A percentile compares a stretch with the other conserved stretches of the same genome.
These are phyloP conservation scores for Fusarium piperis DNA, from an alignment of 2,329 filamentous ascomycete genomes.

Conservation along the genomic window DNA sequence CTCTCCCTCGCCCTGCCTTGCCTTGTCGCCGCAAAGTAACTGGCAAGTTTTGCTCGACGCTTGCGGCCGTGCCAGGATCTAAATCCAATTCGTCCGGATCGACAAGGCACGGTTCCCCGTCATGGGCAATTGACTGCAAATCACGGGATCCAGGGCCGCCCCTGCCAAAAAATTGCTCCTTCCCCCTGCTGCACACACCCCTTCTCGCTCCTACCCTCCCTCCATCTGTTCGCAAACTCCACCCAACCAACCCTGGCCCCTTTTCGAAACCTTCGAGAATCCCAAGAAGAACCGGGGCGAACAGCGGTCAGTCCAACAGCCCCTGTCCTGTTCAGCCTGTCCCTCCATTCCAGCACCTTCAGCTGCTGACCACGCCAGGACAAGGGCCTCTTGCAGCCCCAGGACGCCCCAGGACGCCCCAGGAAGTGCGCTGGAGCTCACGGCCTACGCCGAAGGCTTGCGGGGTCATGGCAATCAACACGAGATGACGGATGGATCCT, in stretches of 20 bases:
- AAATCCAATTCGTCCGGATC: constrained; percentile 44
- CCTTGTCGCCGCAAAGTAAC: constrained; percentile 10
- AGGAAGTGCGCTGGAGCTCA: constrained; percentile 27
- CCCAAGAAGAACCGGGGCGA: constrained; percentile 40
- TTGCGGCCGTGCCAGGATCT: constrained; percentile 28
- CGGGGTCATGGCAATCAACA: constrained; percentile 43
- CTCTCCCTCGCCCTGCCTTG: not conserved
- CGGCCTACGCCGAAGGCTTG: constrained; percentile 41
- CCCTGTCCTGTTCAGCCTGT: constrained; percentile 27
- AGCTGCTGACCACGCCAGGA: constrained; percentile 33
- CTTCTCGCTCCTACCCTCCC: constrained; percentile 16
- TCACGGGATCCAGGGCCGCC: constrained; percentile 34
- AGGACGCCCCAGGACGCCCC: constrained; percentile 18
- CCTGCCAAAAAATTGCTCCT: constrained; percentile 23
- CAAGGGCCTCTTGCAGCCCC: constrained; percentile 32
- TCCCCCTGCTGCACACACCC: constrained; percentile 8
- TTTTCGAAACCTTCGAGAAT: constrained; percentile 47
- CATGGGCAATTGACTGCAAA: constrained; percentile 36
- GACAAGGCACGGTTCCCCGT: constrained; percentile 36
- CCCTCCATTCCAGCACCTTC: constrained; percentile 29
- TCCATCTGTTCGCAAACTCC: constrained; percentile 34
- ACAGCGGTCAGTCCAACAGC: constrained; percentile 41
- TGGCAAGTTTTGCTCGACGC: constrained; percentile 19
- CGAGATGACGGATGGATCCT: constrained; percentile 45
- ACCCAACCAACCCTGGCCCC: constrained; percentile 38